phyloP scores from a whole-genome alignment of 352 stramenopile species.

The Phytophthora cajani region DNA sequence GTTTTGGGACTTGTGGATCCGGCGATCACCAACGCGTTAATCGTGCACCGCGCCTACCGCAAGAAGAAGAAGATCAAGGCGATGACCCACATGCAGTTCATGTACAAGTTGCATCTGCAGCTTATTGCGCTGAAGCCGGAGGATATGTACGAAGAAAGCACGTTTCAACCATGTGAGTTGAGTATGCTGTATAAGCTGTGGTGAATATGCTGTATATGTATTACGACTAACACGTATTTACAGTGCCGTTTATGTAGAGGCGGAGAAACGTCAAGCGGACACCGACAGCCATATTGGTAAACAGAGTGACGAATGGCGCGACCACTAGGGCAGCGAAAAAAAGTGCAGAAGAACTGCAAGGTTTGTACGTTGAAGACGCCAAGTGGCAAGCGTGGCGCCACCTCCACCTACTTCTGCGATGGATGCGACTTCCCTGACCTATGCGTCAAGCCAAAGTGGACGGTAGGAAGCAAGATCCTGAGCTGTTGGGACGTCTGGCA shows the following conservation, averaged over 20 bases:
- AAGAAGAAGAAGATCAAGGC: constrained; percentile 4
- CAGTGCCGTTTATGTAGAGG: background rate
- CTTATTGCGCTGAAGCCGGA: background rate
- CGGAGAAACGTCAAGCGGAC: background rate
- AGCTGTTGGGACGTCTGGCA: constrained; percentile 11
- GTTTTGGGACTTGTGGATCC: constrained; percentile 20
- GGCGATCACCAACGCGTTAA: constrained; percentile 15
- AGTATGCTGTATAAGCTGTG: background rate
- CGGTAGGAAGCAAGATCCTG: background rate
- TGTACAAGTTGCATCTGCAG: constrained; percentile 6
- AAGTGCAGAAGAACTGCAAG: constrained; percentile 9
- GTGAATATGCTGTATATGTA: constrained; percentile 2
- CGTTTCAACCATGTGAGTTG: constrained; percentile 4
- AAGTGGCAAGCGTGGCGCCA: constrained; percentile 5
- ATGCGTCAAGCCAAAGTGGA: constrained; percentile 5
- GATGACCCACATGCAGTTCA: constrained; percentile 9
- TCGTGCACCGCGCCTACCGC: constrained; percentile 5
- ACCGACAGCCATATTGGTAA: background rate
- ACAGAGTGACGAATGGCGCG: background rate
- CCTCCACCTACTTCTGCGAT: constrained; percentile 10
- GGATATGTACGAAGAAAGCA: constrained; percentile 11
- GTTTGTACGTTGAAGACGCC: constrained; percentile 2
- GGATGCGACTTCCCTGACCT: background rate
- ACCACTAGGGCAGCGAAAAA: constrained; percentile 5
- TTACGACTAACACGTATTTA: background rate